Conservation (phyloP, 805 yeast genomes). For the Kuraishia molischiana region DNA sequence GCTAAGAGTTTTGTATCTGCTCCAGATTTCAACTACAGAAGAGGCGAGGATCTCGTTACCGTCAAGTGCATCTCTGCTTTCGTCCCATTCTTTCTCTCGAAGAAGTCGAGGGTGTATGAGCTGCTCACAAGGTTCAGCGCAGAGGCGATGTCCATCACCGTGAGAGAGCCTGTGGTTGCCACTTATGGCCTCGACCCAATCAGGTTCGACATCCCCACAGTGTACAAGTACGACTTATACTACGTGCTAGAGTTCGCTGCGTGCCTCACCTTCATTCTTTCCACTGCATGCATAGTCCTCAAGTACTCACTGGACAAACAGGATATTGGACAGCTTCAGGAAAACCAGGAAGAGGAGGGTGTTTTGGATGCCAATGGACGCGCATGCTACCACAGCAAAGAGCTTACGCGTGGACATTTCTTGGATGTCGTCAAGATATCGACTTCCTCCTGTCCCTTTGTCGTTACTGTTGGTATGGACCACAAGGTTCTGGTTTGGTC, state of each 20-base stretch:
- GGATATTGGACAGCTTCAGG: slow-evolving; percentile 7
- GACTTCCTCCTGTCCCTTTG: slow-evolving; percentile 55
- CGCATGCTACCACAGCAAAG: slow-evolving; percentile 21
- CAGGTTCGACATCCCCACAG: slow-evolving; percentile 14
- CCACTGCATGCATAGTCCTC: slow-evolving; percentile 36
- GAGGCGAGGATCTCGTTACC: background rate
- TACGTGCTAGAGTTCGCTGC: slow-evolving; percentile 49
- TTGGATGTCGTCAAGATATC: slow-evolving; percentile 53
- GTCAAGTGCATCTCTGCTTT: background rate
- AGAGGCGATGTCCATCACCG: slow-evolving; percentile 9
- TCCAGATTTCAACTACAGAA: background rate
- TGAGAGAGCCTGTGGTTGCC: slow-evolving; percentile 14
- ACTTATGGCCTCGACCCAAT: slow-evolving; percentile 5
- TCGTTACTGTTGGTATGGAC: slow-evolving; percentile 66
- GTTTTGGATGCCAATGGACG: slow-evolving; percentile 1
- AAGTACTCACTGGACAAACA: slow-evolving; percentile 23
- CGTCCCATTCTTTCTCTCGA: background rate
- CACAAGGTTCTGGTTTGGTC: slow-evolving; percentile 69
- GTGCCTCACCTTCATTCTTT: slow-evolving; percentile 38
- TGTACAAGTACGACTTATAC: slow-evolving; percentile 36
- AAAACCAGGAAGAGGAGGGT: slow-evolving; percentile 4
- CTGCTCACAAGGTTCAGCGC: background rate
- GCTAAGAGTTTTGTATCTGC: background rate
- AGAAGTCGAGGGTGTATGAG: background rate
- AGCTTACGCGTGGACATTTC: slow-evolving; percentile 39